Evolutionary conservation across 1,139 yeast genomes (phyloP), one percentile per base, ranked within the genome.

Genomic region (Magnusiomyces clavatus): DNA sequence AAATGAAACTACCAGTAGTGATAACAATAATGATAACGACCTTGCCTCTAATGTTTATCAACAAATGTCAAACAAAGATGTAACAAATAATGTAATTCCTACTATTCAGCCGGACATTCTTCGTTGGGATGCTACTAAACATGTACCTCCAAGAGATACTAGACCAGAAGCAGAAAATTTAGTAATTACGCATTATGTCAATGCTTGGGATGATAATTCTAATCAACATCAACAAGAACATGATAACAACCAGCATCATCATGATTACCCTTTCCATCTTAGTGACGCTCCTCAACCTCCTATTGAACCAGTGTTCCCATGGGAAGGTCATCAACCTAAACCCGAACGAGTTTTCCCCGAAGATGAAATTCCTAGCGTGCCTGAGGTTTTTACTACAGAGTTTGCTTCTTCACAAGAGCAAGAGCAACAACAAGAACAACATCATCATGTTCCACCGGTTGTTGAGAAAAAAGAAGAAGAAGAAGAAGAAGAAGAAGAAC

Each of bases 51-150:
- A 20, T 31, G 43, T 38, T 8, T 38, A 46, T 19, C 29, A 14
- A n/a, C 8, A 35, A 35, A 13, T 20, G 17, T 6, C 42, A 24
- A 24, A 24, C 31, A 24, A 24, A 8, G 31, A 24, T 24, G 31
- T 24, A 24, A 24, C 31, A 24, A 24, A 24, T 24, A 24, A 8
- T 24, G 31, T 19, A 47, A 24, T 24, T 24, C 31, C 55, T 48
- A 59, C 68, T 6, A 60, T 70, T 46, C 56, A 54, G 38, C 68
- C 69, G 1, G 61, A 61, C 36, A 54, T 61, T 16, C 56, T 62
- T 49, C 61, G 65, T 42, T 75, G 80, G 79, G 71, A 75, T 51
- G 74, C 78, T 0, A 63, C 71, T 1, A 57, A 56, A 43, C 69
- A 66, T 47, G 69, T 66, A 20, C 79, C 80, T 6, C 75, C 78